Conservation (phyloP, 768 basidiomycete genomes). For the Leccinellum luteum region DNA sequence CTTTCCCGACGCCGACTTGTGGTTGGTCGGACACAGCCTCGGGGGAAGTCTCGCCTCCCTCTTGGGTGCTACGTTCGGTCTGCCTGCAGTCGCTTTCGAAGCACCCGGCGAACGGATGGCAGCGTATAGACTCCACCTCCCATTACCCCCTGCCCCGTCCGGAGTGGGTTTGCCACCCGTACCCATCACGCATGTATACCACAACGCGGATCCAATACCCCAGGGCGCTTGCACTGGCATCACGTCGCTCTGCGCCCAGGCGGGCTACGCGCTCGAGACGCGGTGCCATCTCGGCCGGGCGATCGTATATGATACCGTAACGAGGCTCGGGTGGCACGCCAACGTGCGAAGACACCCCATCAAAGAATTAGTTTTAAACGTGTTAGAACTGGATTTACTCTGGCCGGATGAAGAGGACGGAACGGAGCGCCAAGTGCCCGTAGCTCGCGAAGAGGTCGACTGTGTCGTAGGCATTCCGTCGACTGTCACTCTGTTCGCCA, state of each 20-base stretch:
- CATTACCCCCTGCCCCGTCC: slow-evolving; percentile 40
- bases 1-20: slow-evolving; percentile 59
- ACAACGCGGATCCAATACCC: slow-evolving; percentile 72
- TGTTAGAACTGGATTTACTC: slow-evolving; percentile 46
- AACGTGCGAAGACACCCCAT: slow-evolving; percentile 57
- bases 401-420: slow-evolving; percentile 39
- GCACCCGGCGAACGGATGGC: slow-evolving; percentile 64
- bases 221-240: slow-evolving; percentile 54
- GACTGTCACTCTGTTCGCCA: background rate
- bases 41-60: slow-evolving; percentile 65
- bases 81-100: slow-evolving; percentile 64
- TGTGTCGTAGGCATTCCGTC: slow-evolving; percentile 49
- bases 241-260: slow-evolving; percentile 52
- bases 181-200: slow-evolving; percentile 51
- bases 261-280: slow-evolving; percentile 64
- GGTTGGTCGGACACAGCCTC: slow-evolving; percentile 62
- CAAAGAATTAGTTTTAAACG: slow-evolving; percentile 49
- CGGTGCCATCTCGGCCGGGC: slow-evolving; percentile 61
- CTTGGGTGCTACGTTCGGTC: slow-evolving; percentile 61
- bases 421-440: slow-evolving; percentile 49
- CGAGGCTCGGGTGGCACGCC: slow-evolving; percentile 56
- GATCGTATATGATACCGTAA: slow-evolving; percentile 70
- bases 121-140: slow-evolving; percentile 59
- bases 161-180: slow-evolving; percentile 19
- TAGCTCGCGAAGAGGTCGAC: slow-evolving; percentile 56